A percentile compares a stretch with the other conserved stretches of the same genome.
phyloP scores from a whole-genome alignment of 1,139 yeast species.

The Saccharomycopsis crataegensis region DNA sequence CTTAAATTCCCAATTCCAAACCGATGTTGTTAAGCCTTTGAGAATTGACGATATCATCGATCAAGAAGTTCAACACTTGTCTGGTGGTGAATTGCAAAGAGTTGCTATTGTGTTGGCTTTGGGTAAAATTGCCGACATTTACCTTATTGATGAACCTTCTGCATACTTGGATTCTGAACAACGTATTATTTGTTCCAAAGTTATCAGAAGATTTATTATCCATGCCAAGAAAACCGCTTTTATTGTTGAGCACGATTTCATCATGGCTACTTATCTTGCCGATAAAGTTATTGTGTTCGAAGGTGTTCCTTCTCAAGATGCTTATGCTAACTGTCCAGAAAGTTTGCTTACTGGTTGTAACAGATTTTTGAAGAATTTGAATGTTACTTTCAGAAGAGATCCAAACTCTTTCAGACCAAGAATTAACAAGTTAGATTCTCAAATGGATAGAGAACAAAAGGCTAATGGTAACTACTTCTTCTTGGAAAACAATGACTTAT shows the following conservation, averaged over 20 bases:
- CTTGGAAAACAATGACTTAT: slow-evolving; percentile 32
- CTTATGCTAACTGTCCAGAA: slow-evolving; percentile 83
- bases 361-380: slow-evolving; percentile 90
- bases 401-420: slow-evolving; percentile 97
- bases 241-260: slow-evolving; percentile 98
- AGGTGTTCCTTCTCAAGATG: slow-evolving; percentile 82
- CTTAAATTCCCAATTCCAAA: slow-evolving; percentile 94
- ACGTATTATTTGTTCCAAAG: slow-evolving; percentile 98
- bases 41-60: slow-evolving; percentile 90
- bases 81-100: slow-evolving; percentile 99
- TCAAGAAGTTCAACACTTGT: slow-evolving; percentile 93
- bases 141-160: slow-evolving; percentile 95
- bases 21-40: slow-evolving; percentile 95
- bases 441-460: slow-evolving; percentile 98
- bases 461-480: slow-evolving; percentile 87
- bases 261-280: slow-evolving; percentile 98
- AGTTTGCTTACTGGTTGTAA: slow-evolving; percentile 94
- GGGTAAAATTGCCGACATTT: slow-evolving; percentile 93
- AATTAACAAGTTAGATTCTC: slow-evolving; percentile 94
- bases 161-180: slow-evolving; percentile 99
- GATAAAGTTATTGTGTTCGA: slow-evolving; percentile 98
- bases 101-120: slow-evolving; percentile 94
- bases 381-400: slow-evolving; percentile 98
- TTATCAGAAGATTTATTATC: slow-evolving; percentile 90
- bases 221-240: slow-evolving; percentile 98